Conservation (phyloP, 176 grass and related monocot species). For the Poa pratensis region DNA sequence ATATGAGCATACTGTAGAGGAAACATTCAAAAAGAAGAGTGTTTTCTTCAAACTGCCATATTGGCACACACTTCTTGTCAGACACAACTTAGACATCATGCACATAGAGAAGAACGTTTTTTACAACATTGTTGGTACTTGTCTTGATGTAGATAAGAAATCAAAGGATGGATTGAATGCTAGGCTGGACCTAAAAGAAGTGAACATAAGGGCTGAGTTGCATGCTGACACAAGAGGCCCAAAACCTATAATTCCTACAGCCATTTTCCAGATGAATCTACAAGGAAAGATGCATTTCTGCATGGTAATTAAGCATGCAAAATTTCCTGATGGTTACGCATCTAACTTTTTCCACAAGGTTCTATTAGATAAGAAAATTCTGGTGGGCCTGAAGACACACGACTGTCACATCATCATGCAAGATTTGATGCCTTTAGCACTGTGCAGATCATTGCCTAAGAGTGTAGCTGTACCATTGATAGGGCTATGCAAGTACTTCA, state of each 20-base stretch:
- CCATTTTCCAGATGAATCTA: background rate
- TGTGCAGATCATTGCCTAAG: background rate
- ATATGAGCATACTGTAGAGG: too few species aligned
- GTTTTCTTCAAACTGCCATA: too few species aligned
- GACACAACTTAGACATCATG: too few species aligned
- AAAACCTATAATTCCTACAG: background rate
- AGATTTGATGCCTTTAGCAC: background rate
- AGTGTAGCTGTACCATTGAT: background rate
- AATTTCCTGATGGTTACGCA: background rate
- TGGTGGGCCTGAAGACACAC: background rate
- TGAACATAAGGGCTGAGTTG: background rate
- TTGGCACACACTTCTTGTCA: too few species aligned
- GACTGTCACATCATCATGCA: background rate
- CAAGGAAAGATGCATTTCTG: background rate
- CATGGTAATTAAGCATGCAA: background rate
- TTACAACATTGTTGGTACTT: background rate
- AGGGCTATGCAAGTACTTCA: background rate
- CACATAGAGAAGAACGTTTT: too few species aligned
- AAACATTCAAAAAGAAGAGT: too few species aligned
- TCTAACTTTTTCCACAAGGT: background rate
- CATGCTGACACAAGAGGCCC: background rate
- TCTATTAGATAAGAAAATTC: background rate
- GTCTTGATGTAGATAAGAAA: background rate
- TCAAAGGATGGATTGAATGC: background rate
- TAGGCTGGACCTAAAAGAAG: background rate